Evolutionary conservation across 2,329 filamentous ascomycete genomes (phyloP).

Genomic region (Phialophora tarda): DNA sequence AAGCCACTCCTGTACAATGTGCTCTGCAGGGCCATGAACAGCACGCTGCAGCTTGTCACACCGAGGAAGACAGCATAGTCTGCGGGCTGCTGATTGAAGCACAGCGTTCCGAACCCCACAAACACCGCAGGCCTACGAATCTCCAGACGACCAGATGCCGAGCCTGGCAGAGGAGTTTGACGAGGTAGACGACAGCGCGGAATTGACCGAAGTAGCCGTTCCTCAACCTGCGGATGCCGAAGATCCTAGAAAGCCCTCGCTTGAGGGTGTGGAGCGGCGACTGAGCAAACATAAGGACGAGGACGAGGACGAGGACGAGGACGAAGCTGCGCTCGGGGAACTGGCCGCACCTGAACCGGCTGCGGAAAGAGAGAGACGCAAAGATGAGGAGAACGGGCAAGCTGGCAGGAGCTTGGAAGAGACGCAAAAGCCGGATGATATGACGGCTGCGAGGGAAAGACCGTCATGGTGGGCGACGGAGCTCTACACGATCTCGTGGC

Average conservation of each 20-base stretch:
- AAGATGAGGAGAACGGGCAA: conserved; percentile 26
- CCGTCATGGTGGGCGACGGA: conserved; percentile 20
- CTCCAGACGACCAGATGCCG: not conserved
- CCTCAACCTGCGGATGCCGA: conserved; percentile 16
- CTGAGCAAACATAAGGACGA: conserved; percentile 10
- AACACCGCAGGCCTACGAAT: not conserved
- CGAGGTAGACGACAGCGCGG: conserved; percentile 9
- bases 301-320: not conserved
- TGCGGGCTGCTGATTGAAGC: not conserved
- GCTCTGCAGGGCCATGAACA: not conserved
- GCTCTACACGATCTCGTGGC: conserved; percentile 67
- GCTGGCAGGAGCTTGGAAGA: conserved; percentile 23
- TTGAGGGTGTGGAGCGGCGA: conserved; percentile 20
- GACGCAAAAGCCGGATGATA: conserved; percentile 13
- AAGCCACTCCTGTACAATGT: not conserved
- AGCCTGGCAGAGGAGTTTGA: not conserved
- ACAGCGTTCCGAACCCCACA: not conserved
- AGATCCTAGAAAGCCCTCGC: conserved; percentile 17
- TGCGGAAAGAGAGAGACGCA: conserved; percentile 1
- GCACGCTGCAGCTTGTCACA: not conserved
- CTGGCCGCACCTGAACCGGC: conserved; percentile 17
- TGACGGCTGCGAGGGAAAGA: not conserved
- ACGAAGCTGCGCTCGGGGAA: conserved; percentile 19
- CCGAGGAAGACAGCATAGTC: not conserved
- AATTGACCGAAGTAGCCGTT: conserved; percentile 21